Conservation (phyloP, 2,329 filamentous ascomycete species). For the Epichloe elymi region DNA sequence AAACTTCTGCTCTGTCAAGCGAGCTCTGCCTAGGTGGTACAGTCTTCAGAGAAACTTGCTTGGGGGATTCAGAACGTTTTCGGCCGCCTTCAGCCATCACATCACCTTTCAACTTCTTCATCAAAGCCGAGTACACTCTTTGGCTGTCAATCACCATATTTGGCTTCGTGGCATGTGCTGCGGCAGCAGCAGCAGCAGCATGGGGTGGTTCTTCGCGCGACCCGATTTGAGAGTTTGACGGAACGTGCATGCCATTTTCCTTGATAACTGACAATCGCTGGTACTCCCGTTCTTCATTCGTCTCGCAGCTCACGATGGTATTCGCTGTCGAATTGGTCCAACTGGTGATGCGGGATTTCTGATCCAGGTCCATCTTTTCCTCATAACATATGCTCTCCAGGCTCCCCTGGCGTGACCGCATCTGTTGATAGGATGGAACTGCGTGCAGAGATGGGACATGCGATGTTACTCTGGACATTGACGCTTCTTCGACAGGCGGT, state of each 20-base stretch:
- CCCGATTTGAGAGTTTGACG: constrained; percentile 21
- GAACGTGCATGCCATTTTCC: constrained; percentile 32
- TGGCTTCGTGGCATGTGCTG: constrained; percentile 9
- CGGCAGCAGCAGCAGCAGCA: neutral
- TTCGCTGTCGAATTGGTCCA: constrained; percentile 54
- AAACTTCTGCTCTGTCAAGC: constrained; percentile 7
- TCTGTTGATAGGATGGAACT: constrained; percentile 30
- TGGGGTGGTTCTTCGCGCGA: neutral
- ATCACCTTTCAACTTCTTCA: constrained; percentile 37
- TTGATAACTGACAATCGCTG: constrained; percentile 53
- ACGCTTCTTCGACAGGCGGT: constrained; percentile 25
- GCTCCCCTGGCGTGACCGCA: constrained; percentile 42
- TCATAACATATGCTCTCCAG: constrained; percentile 34
- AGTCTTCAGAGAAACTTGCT: neutral
- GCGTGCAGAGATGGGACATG: constrained; percentile 37
- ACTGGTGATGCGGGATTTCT: constrained; percentile 56
- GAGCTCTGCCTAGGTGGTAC: constrained; percentile 9
- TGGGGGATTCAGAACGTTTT: neutral
- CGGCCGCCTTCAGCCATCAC: constrained; percentile 11
- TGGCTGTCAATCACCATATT: constrained; percentile 35
- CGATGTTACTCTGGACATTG: constrained; percentile 35
- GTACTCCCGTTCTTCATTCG: constrained; percentile 30
- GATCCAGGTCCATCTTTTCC: constrained; percentile 27
- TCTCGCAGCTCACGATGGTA: constrained; percentile 33
- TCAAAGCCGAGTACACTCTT: constrained; percentile 50